phyloP scores from a whole-genome alignment of 225 moss, liverwort and hornwort species.

The Sphagnum tenellum region DNA sequence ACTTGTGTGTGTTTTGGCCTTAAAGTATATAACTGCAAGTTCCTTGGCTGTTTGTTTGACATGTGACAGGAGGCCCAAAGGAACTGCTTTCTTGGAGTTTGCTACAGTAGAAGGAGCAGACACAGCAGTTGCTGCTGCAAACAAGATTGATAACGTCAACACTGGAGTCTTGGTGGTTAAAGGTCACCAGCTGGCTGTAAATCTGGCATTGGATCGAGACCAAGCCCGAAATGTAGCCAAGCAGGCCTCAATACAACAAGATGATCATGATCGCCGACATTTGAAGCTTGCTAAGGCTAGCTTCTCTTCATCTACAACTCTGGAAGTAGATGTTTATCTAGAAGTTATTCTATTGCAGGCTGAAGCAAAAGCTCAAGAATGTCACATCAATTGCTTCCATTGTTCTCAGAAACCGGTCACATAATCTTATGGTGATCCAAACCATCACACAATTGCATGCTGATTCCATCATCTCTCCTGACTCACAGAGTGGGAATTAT shows the following conservation, averaged over 20 bases:
- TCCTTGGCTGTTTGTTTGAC: neutral
- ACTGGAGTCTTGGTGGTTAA: conserved; percentile 61
- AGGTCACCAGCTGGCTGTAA: conserved; percentile 60
- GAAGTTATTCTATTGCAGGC: no score
- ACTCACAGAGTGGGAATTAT: neutral
- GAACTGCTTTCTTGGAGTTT: conserved; percentile 93
- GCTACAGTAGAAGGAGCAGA: conserved; percentile 61
- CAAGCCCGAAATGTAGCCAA: conserved; percentile 76
- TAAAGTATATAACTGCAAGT: neutral
- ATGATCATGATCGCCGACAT: conserved; percentile 76
- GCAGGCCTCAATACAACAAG: conserved; percentile 68
- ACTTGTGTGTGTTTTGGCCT: neutral
- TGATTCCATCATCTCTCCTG: no score
- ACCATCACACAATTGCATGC: no score
- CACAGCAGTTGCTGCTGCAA: conserved; percentile 56
- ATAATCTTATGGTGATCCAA: no score
- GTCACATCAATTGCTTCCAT: no score
- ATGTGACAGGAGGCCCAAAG: conserved; percentile 67
- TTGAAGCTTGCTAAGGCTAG: conserved; percentile 81
- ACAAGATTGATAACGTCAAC: conserved; percentile 24
- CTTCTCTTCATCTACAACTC: neutral
- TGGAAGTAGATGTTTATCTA: no score
- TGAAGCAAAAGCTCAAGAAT: no score
- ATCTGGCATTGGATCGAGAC: conserved; percentile 84
- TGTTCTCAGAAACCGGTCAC: no score